These are phyloP conservation scores for Magnaporthiopsis incrustans DNA, from an alignment of 2,329 filamentous ascomycete species.

Conservation along the genomic window DNA sequence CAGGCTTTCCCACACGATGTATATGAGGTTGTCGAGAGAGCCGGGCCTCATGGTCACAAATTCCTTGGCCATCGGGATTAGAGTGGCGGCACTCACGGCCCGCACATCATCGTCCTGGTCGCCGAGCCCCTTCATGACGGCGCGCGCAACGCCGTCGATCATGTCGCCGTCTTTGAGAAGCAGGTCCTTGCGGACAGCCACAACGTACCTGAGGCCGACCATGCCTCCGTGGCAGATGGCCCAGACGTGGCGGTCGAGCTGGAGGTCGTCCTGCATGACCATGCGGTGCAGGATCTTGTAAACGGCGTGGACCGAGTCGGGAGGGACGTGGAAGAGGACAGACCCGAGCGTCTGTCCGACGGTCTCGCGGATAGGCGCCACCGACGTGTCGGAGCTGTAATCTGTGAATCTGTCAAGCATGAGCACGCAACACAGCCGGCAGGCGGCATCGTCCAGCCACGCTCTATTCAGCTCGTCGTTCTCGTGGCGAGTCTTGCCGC, in stretches of 20 bases:
- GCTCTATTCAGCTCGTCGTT: slow-evolving; percentile 73
- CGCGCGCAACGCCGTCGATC: slow-evolving; percentile 85
- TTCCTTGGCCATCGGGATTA: slow-evolving; percentile 93
- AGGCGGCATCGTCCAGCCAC: slow-evolving; percentile 94
- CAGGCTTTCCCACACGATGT: slow-evolving; percentile 95
- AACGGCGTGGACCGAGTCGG: slow-evolving; percentile 71
- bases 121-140: slow-evolving; percentile 89
- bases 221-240: slow-evolving; percentile 96
- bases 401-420: slow-evolving; percentile 98
- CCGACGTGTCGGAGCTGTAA: slow-evolving; percentile 94
- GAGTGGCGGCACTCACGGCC: slow-evolving; percentile 91
- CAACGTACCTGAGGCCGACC: slow-evolving; percentile 91
- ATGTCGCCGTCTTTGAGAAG: slow-evolving; percentile 75
- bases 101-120: slow-evolving; percentile 93
- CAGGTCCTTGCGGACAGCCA: slow-evolving; percentile 88
- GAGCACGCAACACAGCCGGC: slow-evolving; percentile 86
- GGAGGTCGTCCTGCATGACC: slow-evolving; percentile 82
- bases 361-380: slow-evolving; percentile 91
- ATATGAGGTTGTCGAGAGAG: slow-evolving; percentile 73
- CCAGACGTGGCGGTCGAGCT: slow-evolving; percentile 70
- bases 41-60: slow-evolving; percentile 78
- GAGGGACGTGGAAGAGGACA: slow-evolving; percentile 73
- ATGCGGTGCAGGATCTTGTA: slow-evolving; percentile 81
- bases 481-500: slow-evolving; percentile 59
- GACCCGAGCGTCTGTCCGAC: slow-evolving; percentile 91